These are phyloP conservation scores for Penicillium rolfsii DNA, from an alignment of 2,329 filamentous ascomycete genomes.

Conservation along the genomic window DNA sequence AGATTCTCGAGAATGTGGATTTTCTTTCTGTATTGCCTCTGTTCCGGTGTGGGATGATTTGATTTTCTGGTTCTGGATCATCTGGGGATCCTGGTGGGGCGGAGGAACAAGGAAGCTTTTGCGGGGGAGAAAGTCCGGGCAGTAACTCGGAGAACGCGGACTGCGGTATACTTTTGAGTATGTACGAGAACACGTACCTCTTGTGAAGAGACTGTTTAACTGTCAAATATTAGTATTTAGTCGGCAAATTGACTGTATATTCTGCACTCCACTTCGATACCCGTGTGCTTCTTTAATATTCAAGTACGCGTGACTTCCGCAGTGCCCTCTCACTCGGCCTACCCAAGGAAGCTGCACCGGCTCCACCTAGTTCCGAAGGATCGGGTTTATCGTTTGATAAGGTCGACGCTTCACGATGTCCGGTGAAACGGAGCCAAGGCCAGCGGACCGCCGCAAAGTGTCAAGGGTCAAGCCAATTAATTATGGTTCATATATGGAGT, in stretches of 20 bases:
- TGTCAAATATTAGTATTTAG: not conserved
- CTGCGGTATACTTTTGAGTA: not conserved
- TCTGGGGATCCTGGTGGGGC: constrained; percentile 14
- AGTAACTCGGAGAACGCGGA: not conserved
- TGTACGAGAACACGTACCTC: not conserved
- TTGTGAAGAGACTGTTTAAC: not conserved
- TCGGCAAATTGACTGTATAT: not conserved
- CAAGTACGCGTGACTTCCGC: not conserved
- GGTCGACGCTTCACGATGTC: not conserved
- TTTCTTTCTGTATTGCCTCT: constrained; percentile 16
- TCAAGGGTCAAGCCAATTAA: not conserved
- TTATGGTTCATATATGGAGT: not conserved
- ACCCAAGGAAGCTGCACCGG: not conserved
- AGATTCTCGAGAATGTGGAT: constrained; percentile 5
- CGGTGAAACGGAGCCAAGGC: not conserved
- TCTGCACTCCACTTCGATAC: not conserved
- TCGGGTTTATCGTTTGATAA: constrained; percentile 7
- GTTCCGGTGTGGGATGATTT: not conserved
- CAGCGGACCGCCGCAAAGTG: not conserved
- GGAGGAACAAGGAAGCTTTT: constrained; percentile 1
- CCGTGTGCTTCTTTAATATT: not conserved
- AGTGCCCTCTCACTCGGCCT: constrained; percentile 5
- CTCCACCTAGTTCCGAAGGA: constrained; percentile 8
- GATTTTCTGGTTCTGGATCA: constrained; percentile 12
- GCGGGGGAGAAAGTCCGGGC: not conserved